Base-by-base conservation (phyloP, 2,329 filamentous ascomycete genomes). In the Fusarium graminum region DNA sequence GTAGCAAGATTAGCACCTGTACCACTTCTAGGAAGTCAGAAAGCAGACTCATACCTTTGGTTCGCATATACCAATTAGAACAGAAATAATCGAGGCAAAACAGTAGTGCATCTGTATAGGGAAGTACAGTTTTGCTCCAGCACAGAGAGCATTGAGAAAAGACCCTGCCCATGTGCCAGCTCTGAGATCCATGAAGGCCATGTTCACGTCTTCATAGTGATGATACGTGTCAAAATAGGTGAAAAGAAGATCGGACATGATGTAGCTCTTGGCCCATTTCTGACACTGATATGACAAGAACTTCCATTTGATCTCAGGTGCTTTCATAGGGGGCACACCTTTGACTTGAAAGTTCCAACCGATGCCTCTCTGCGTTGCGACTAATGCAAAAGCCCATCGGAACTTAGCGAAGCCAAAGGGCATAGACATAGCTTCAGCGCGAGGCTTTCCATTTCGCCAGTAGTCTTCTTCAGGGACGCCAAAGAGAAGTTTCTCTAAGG, bases 121-220 rank as follows among this genome's bases (percentile, higher is more conserved):
- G 17, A 40, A 40, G 38, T 40, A 40, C 10, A 40, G 17, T 25
- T 40, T 40, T 9, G 38, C 38, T 17, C 38, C 38, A 25, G 38
- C 38, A 13, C 38, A 40, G 25, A 40, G 17, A 11, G 38, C 38
- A 40, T 40, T 40, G 11, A 40, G 38, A 40, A 40, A 40, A 10
- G 19, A 40, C 22, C 38, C 38, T 40, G 38, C 17, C 38, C 38
- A 40, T 25, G 38, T 40, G 38, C 19, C 10, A 13, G 38, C 38
- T 40, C 38, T 40, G 17, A 40, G 38, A 40, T 40, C 38, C 38
- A 40, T 40, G 17, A 22, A 40, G 19, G 38, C 38, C 38, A 40
- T 40, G 14, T 40, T 40, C 11, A 40, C 14, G 14, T 17, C 38
- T 22, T 40, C 19, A 13, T 40, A 40, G 19, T 40, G 38, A 19